Conservation (phyloP, 2,329 filamentous ascomycete species). For the Tolypocladium album region DNA sequence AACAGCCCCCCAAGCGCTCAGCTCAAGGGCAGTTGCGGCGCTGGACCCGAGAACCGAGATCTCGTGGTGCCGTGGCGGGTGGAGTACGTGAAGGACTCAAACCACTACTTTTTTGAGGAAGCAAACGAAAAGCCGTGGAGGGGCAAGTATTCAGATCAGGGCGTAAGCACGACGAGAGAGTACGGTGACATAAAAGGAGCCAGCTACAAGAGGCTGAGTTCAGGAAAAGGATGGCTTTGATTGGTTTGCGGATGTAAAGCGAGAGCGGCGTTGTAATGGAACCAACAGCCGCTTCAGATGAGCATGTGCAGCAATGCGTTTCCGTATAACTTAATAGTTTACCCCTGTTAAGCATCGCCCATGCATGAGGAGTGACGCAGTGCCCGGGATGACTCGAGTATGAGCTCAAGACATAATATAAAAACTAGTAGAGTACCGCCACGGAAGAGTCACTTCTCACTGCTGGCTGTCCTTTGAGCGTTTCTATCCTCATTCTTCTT, state of each 20-base stretch:
- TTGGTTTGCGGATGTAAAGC: too few relatives aligned
- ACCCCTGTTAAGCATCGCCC: background rate
- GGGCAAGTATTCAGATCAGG: constrained; percentile 18
- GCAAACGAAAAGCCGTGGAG: constrained; percentile 15
- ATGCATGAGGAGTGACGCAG: background rate
- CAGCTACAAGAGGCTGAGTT: constrained; percentile 19
- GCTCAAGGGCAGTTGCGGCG: constrained; percentile 27
- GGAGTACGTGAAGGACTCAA: constrained; percentile 22
- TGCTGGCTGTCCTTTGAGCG: background rate
- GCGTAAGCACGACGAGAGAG: constrained; percentile 18
- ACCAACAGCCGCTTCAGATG: background rate
- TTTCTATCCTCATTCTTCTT: background rate
- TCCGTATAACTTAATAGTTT: background rate
- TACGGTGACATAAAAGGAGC: constrained; percentile 4
- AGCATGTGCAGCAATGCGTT: background rate
- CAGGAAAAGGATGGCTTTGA: constrained; percentile 14
- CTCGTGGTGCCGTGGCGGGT: constrained; percentile 31
- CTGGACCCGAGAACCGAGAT: constrained; percentile 22
- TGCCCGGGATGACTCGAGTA: background rate
- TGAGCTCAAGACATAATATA: background rate
- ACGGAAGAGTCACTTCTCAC: background rate
- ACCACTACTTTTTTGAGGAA: constrained; percentile 34
- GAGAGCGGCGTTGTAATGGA: background rate
- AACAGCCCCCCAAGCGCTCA: constrained; percentile 37
- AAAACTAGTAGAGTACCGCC: background rate